Evolutionary conservation across 495 filamentous ascomycete species (phyloP), one percentile per base, ranked within the genome.

Genomic region (Pseudomonodictys pantanalensis): DNA sequence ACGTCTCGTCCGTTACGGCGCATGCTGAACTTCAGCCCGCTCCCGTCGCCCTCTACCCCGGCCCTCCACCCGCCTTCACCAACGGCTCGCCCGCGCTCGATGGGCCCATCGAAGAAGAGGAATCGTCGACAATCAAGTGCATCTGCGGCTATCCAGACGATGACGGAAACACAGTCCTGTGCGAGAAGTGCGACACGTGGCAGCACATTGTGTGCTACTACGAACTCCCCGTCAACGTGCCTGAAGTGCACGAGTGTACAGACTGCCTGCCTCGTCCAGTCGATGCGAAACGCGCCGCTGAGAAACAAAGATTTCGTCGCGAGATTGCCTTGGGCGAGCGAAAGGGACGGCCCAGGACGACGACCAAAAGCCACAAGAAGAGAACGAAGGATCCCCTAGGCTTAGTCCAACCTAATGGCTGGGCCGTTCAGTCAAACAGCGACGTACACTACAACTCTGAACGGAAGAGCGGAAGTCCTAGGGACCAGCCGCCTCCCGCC

Each of bases 141-240:
- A 92, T 97, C 64, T 99, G 93, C 76, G 81, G 84, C 68, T 97
- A 85, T 70, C 65, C 82, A 68, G 91, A 96, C 77, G 93, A 97
- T 80, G 93, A 99, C 78, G 93, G 95, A 68, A 90, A 87, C 72
- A 99, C 95, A 55, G 93, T 99, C 54, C 89, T 88, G 75, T 99
- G 93, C 80, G 93, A 99, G 71, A 78, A 76, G 55, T 99, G 93
- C 76, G 88, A 96, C 69, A 95, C 90, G 41, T 99, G 93, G 93
- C 93, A 99, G 74, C 93, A 99, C 74, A 92, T 95, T 61, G 83
- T 89, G 65, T 99, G 93, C 75, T 97, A 96, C 74, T 95, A 96
- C 70, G 85, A 88, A 30, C 55, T 56, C 47, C 77, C 83, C 49
- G 81, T 79, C 47, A 80, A 83, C 32, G 86, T 95, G 42, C 92